Conservation (phyloP, 805 yeast species). For the Schizosaccharomyces lindneri region DNA sequence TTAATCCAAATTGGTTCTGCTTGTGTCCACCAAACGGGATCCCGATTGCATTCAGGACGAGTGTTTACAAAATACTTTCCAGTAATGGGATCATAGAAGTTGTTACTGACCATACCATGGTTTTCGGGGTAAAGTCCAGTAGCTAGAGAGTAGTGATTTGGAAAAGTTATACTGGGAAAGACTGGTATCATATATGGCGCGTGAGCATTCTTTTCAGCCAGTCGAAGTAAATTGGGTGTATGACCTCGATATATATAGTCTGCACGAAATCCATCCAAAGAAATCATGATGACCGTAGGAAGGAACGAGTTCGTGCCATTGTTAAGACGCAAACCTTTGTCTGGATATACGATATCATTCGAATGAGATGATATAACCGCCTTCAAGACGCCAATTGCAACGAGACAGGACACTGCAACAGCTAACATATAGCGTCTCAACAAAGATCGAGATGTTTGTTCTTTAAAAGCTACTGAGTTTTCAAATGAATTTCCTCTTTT, state of each 20-base stretch:
- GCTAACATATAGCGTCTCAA: not conserved
- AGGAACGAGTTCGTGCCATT: conserved; percentile 48
- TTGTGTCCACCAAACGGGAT: conserved; percentile 41
- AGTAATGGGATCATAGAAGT: conserved; percentile 39
- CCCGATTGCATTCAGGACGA: conserved; percentile 25
- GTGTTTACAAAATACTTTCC: conserved; percentile 38
- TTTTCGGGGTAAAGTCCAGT: conserved; percentile 66
- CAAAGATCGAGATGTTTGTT: too few species aligned
- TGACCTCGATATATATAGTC: conserved; percentile 39
- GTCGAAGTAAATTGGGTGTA: conserved; percentile 47
- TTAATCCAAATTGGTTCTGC: conserved; percentile 65
- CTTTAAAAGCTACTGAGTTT: too few species aligned
- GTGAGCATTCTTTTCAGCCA: conserved; percentile 20
- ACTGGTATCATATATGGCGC: conserved; percentile 72
- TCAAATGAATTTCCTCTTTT: too few species aligned
- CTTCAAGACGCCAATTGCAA: not conserved
- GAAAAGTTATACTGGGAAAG: conserved; percentile 73
- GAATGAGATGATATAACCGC: not conserved
- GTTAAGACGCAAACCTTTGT: not conserved
- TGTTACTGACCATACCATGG: conserved; percentile 73
- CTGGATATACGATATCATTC: not conserved
- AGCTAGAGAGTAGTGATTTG: conserved; percentile 76
- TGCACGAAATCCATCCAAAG: conserved; percentile 81
- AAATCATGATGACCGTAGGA: conserved; percentile 59
- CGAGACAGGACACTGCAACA: not conserved